phyloP scores from a whole-genome alignment of 2,329 filamentous ascomycete genomes.

The Pseudocercospora cruenta region DNA sequence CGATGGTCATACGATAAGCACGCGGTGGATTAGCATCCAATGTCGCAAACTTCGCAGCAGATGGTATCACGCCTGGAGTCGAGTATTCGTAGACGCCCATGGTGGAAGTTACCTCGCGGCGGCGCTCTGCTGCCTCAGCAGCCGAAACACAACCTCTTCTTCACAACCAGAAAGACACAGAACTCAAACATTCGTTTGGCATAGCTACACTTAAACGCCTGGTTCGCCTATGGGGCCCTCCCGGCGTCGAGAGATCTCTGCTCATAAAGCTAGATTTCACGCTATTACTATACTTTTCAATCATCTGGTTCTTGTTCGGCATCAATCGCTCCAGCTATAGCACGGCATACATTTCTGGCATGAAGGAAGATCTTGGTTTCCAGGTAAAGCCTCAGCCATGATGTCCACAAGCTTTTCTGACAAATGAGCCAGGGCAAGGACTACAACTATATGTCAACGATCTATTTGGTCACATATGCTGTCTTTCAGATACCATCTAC shows the following conservation, averaged over 20 bases:
- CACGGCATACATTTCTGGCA: conserved; percentile 57
- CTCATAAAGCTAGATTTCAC: conserved; percentile 27
- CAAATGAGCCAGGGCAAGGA: conserved; percentile 20
- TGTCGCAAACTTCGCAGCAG: conserved; percentile 17
- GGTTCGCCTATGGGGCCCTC: conserved; percentile 19
- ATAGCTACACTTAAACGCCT: conserved; percentile 3
- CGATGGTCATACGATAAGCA: neutral
- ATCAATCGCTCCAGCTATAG: conserved; percentile 50
- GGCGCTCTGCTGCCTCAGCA: neutral
- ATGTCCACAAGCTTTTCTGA: conserved; percentile 8
- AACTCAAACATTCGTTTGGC: neutral
- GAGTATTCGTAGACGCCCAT: neutral
- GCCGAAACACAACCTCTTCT: conserved; percentile 9
- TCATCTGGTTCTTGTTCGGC: conserved; percentile 55
- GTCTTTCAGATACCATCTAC: conserved; percentile 52
- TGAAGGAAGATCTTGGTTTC: conserved; percentile 57
- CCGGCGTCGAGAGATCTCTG: conserved; percentile 19
- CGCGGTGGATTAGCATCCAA: neutral
- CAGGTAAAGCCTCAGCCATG: conserved; percentile 30
- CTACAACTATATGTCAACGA: conserved; percentile 28
- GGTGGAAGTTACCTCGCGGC: conserved; percentile 9
- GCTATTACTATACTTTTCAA: conserved; percentile 44
- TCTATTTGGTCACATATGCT: conserved; percentile 46
- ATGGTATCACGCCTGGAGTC: conserved; percentile 4
- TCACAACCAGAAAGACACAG: neutral